Evolutionary conservation across 306 rosid species (phyloP).

Genomic region (Rosa rugosa): DNA sequence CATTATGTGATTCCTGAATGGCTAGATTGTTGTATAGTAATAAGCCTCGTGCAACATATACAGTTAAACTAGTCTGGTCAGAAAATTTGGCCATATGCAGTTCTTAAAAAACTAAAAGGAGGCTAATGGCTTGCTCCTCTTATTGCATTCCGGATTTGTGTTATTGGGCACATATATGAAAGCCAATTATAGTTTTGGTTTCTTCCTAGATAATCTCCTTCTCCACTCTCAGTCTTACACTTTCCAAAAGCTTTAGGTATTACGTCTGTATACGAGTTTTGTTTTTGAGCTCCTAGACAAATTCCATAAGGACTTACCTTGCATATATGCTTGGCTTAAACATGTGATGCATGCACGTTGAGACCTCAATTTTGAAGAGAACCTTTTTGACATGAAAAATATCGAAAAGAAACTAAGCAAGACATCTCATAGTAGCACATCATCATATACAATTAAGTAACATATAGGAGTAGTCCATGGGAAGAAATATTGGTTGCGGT

Average conservation of each 20-base stretch:
- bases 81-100: neutral
- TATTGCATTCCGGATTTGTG: neutral
- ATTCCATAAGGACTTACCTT: neutral
- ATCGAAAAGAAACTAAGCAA: neutral
- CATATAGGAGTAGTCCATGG: neutral
- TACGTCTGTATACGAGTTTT: neutral
- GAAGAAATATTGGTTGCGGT: neutral
- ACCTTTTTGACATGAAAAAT: neutral
- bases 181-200: neutral
- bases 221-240: conserved; percentile 8
- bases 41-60: neutral
- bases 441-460: neutral
- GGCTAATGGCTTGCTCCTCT: neutral
- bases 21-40: neutral
- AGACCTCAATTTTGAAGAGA: neutral
- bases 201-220: neutral
- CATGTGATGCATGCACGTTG: neutral
- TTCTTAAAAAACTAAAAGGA: neutral
- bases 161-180: neutral
- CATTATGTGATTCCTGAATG: neutral
- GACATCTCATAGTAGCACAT: neutral
- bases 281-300: neutral
- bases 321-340: neutral
- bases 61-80: neutral
- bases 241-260: neutral